phyloP scores from a whole-genome alignment of 257 asterid species.

The Gentiana macrophylla region DNA sequence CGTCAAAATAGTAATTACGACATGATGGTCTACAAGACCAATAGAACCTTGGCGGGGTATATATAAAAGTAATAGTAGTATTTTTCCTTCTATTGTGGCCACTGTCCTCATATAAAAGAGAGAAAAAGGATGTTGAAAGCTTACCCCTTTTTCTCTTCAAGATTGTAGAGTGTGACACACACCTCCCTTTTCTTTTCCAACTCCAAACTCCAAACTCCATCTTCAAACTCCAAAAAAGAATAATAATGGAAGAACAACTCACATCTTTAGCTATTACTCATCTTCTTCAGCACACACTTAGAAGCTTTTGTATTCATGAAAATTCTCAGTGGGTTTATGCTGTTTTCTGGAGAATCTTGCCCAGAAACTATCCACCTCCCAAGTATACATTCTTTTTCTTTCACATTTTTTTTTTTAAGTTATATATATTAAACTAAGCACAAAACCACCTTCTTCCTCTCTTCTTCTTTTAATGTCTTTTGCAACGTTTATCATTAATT shows the following conservation, averaged over 20 bases:
- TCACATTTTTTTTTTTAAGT: too few relatives aligned
- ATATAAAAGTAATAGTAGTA: conserved; percentile 1
- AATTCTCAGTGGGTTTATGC: conserved; percentile 99
- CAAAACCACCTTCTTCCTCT: too few relatives aligned
- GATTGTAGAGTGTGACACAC: conserved; percentile 14
- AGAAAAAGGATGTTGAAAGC: conserved; percentile 58
- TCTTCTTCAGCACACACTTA: conserved; percentile 94
- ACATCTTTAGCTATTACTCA: conserved; percentile 81
- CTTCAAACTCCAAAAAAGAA: not conserved
- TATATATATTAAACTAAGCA: too few relatives aligned
- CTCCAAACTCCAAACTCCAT: not conserved
- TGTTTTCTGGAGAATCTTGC: conserved; percentile 98
- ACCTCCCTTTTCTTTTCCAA: too few relatives aligned
- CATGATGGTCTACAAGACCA: too few relatives aligned
- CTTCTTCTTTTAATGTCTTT: too few relatives aligned
- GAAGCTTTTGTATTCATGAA: conserved; percentile 84
- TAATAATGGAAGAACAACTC: conserved; percentile 73
- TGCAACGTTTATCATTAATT: too few relatives aligned
- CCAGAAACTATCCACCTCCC: conserved; percentile 98
- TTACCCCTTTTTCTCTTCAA: conserved; percentile 35
- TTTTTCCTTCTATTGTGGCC: conserved; percentile 5
- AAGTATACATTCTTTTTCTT: conserved; percentile 34
- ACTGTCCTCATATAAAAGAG: conserved; percentile 56
- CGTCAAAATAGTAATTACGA: too few relatives aligned
- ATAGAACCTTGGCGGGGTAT: too few relatives aligned